Base-by-base conservation (phyloP, 2,329 filamentous ascomycete genomes). In the Apiospora sp. region DNA sequence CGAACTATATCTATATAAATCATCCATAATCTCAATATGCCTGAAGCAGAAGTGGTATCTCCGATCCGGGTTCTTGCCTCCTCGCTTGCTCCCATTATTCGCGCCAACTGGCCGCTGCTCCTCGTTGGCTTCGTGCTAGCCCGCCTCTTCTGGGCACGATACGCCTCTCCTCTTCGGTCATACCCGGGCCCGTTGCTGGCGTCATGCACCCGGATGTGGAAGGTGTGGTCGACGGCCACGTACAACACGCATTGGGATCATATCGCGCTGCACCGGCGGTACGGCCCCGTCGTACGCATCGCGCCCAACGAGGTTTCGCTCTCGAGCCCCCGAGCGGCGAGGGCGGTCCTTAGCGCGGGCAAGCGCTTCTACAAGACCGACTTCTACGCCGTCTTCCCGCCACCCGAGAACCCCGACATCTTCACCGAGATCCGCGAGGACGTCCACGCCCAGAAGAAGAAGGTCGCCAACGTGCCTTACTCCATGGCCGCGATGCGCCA, bases 361-460 rank as follows among this genome's bases (percentile, higher is more conserved):
- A 87, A 87, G 78, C 82, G 85, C 27, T 88, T 88, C 79, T 83
- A 85, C 80, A 88, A 88, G 81, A 88, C 87, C 3, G 80, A 83
- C 72, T 88, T 88, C 74, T 88, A 88, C 76, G 81, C 78, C 51
- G 87, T 89, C 8, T 89, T 89, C 76, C 87, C 87, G 43, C 87
- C 87, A 4, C 84, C 86, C 0, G 86, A 88, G 79, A 88, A 89
- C 80, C 87, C 87, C 7, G 87, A 89, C 73, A 89, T 89, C 77
- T 89, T 89, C 80, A 89, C 88, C 54, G 87, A 89, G 78, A 85
- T 83, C 22, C 82, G 87, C 71, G 87, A 89, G 79, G 82, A 85
- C 8, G 85, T 87, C n/a, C 88, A 90, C 77, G 86, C 87, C 0
- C 82, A 84, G 73, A 89, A 88, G 83, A 89, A 89, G 80, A 84